Evolutionary conservation across 106 monocot genomes (phyloP).

Genomic region (Hemerocallis citrina): DNA sequence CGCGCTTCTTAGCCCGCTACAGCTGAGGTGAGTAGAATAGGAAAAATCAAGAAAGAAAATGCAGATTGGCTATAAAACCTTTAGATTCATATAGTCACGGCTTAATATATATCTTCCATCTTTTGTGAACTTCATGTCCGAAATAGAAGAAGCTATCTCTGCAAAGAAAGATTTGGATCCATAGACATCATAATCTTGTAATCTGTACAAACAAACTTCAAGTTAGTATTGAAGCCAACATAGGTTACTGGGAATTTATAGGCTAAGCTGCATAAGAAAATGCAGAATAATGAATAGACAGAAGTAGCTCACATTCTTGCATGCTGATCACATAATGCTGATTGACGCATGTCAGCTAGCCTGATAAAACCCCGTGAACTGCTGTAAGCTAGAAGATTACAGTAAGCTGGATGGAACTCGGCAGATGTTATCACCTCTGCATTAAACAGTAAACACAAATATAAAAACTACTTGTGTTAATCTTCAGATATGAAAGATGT

Average conservation of each 20-base stretch:
- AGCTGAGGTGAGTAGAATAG: background rate
- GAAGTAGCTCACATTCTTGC: constrained; percentile 44
- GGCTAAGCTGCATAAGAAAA: background rate
- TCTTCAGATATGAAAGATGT: background rate
- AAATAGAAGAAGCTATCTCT: constrained; percentile 51
- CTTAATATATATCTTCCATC: constrained; percentile 49
- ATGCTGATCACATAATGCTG: constrained; percentile 61
- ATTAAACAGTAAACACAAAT: background rate
- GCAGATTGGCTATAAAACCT: constrained; percentile 37
- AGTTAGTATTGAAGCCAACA: background rate
- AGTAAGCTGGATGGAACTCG: constrained; percentile 67
- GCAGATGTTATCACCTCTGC: constrained; percentile 76
- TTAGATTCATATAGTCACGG: constrained; percentile 65
- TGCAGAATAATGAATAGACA: background rate
- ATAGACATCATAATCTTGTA: constrained; percentile 25
- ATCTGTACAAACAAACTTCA: constrained; percentile 19
- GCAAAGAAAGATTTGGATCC: constrained; percentile 41
- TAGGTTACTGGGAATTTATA: too few relatives aligned
- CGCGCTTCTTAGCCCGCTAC: background rate
- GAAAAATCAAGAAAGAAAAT: background rate
- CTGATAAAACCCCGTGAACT: constrained; percentile 78
- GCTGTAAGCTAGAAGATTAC: constrained; percentile 66
- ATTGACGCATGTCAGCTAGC: constrained; percentile 60
- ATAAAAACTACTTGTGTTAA: background rate
- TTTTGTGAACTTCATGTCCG: constrained; percentile 49